Evolutionary conservation across 2,329 filamentous ascomycete genomes (phyloP), one percentile per base, ranked within the genome.

Genomic region (Beauveria pseudobassiana): DNA sequence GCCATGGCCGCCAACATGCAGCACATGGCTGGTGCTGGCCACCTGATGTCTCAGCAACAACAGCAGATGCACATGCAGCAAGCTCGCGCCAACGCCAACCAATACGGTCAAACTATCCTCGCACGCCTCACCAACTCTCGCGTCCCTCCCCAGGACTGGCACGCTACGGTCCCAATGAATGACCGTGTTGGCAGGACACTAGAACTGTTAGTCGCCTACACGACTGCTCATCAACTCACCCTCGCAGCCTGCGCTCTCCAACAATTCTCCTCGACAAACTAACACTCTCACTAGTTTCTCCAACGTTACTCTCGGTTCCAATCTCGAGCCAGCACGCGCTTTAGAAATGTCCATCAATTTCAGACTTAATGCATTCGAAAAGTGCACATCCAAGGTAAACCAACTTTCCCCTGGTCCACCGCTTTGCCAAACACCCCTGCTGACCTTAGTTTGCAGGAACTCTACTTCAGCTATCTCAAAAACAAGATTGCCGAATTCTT

Each of bases 1-100:
- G 80, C 79, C 74, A 85, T 86, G 82, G 82, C 82, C 76, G 82
- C 79, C 70, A 84, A 83, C 67, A 80, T 85, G 74, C 79, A 80
- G 72, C 82, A 82, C 68, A 83, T 85, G 80, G 77, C 73, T 65
- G 77, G 74, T 71, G 75, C 75, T 38, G 58, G 58, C 50, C 58
- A 53, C 63, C 77, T 80, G 72, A 75, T 79, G 71, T 74, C 75
- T 67, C 74, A 70, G 65, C 73, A 73, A 63, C 76, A 76, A 62
- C 71, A 71, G 51, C 69, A 71, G 46, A 71, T 77, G 64, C 77
- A 78, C 64, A 70, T 75, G 67, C 53, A 68, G 69, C 49, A 67
- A 66, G 20, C 10, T 9, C 50, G 28, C 40, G 28, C 26, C 40
- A 53, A 34, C 28, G 59, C 38, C 66, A 64, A 48, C 14, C 73